These are phyloP conservation scores for Gynandropsis gynandra DNA, from an alignment of 345 rosid species.

Conservation along the genomic window DNA sequence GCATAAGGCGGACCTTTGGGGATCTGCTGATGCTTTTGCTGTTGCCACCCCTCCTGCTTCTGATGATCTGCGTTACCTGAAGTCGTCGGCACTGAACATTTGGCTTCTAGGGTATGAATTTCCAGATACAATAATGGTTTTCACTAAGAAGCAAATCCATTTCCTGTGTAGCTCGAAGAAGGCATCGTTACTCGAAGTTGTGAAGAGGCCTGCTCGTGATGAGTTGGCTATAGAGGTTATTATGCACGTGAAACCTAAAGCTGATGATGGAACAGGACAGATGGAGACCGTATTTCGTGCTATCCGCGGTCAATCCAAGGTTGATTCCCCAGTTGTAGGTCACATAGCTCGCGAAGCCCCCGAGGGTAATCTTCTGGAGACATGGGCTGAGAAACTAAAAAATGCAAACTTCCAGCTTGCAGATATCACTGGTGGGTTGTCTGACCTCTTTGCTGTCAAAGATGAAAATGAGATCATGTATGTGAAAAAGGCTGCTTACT, in stretches of 20 bases:
- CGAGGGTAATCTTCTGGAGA: slow-evolving; percentile 81
- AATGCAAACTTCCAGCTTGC: slow-evolving; percentile 44
- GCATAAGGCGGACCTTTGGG: slow-evolving; percentile 56
- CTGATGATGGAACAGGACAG: slow-evolving; percentile 54
- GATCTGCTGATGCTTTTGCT: slow-evolving; percentile 52
- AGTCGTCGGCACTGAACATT: slow-evolving; percentile 78
- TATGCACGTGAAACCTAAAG: slow-evolving; percentile 62
- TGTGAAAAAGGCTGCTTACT: slow-evolving; percentile 78
- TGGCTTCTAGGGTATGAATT: slow-evolving; percentile 96
- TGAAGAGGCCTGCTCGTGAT: slow-evolving; percentile 52
- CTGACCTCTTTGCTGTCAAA: slow-evolving; percentile 83
- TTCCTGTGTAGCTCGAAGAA: slow-evolving; percentile 77
- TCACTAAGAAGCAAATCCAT: slow-evolving; percentile 62
- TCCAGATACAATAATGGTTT: slow-evolving; percentile 91
- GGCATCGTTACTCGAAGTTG: slow-evolving; percentile 62
- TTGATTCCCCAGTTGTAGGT: slow-evolving; percentile 50
- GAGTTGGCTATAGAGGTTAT: slow-evolving; percentile 55
- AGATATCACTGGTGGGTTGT: slow-evolving; percentile 69
- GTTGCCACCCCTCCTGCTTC: slow-evolving; percentile 82
- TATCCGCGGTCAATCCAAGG: slow-evolving; percentile 39
- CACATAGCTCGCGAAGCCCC: slow-evolving; percentile 68
- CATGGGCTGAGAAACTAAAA: slow-evolving; percentile 63
- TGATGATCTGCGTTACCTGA: slow-evolving; percentile 74
- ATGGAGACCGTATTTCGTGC: slow-evolving; percentile 70
- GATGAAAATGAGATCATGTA: slow-evolving; percentile 59